These are phyloP conservation scores for Sugiyamaella pinicola DNA, from an alignment of 1,139 yeast species.

Conservation along the genomic window DNA sequence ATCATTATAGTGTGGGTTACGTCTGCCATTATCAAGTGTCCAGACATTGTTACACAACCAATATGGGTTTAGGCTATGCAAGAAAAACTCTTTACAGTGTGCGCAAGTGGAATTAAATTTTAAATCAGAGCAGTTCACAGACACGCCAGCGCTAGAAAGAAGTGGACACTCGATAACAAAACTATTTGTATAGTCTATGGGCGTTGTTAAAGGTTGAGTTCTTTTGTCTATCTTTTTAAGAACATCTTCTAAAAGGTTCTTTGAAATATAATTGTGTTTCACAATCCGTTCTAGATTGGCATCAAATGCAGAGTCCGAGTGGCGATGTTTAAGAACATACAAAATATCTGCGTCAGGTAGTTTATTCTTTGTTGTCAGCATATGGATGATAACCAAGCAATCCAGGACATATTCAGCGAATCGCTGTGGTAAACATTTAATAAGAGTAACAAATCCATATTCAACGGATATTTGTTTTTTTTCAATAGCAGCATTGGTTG, in stretches of 20 bases:
- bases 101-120: neutral
- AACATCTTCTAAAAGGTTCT: neutral
- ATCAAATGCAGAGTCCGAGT: neutral
- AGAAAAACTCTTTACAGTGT: neutral
- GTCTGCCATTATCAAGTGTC: neutral
- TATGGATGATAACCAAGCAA: neutral
- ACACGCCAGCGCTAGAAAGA: neutral
- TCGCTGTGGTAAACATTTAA: slow-evolving; percentile 8
- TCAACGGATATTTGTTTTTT: slow-evolving; percentile 8
- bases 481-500: slow-evolving; percentile 4
- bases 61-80: neutral
- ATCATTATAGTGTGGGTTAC: neutral
- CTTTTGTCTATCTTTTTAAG: neutral
- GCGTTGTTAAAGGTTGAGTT: neutral
- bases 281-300: neutral
- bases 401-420: slow-evolving; percentile 8
- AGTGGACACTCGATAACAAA: neutral
- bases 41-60: neutral
- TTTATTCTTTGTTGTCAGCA: neutral
- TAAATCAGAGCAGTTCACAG: neutral
- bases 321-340: neutral
- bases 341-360: neutral
- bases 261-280: neutral
- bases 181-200: neutral
- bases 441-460: slow-evolving; percentile 10